Conservation (phyloP, 2,329 filamentous ascomycete species). For the Atkinsonella hypoxylon region DNA sequence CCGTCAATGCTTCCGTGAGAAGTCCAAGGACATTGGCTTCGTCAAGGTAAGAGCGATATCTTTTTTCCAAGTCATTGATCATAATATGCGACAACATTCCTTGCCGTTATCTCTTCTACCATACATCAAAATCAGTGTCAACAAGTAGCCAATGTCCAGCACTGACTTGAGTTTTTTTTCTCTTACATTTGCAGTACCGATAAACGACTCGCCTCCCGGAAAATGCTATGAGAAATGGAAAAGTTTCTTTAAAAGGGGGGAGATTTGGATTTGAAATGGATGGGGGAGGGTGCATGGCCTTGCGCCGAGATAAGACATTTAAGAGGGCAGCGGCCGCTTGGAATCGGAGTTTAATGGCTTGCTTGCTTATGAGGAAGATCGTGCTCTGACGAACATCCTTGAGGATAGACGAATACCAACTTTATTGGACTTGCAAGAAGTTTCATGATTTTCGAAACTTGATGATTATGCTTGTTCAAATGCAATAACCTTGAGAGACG, state of each 20-base stretch:
- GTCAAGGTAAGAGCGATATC: constrained; percentile 43
- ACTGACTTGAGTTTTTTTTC: neutral
- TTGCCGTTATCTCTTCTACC: too few relatives aligned
- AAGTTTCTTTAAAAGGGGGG: neutral
- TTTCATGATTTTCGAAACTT: neutral
- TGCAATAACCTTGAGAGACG: too few relatives aligned
- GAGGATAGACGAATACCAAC: constrained; percentile 32
- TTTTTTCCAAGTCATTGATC: neutral
- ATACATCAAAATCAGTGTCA: too few relatives aligned
- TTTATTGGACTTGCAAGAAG: constrained; percentile 21
- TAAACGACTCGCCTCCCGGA: constrained; percentile 17
- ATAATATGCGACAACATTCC: neutral
- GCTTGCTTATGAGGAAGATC: constrained; percentile 31
- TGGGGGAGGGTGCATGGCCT: constrained; percentile 14
- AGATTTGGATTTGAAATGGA: neutral
- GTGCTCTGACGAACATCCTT: constrained; percentile 30
- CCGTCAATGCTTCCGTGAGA: constrained; percentile 70
- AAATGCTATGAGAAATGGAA: constrained; percentile 7
- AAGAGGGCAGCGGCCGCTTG: constrained; percentile 31
- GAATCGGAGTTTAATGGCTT: constrained; percentile 34
- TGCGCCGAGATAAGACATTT: constrained; percentile 17
- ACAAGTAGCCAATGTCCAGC: too few relatives aligned
- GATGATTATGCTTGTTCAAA: neutral
- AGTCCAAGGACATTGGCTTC: constrained; percentile 61
- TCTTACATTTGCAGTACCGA: constrained; percentile 3